phyloP scores from a whole-genome alignment of 345 rosid species.

The Turritis glabra region DNA sequence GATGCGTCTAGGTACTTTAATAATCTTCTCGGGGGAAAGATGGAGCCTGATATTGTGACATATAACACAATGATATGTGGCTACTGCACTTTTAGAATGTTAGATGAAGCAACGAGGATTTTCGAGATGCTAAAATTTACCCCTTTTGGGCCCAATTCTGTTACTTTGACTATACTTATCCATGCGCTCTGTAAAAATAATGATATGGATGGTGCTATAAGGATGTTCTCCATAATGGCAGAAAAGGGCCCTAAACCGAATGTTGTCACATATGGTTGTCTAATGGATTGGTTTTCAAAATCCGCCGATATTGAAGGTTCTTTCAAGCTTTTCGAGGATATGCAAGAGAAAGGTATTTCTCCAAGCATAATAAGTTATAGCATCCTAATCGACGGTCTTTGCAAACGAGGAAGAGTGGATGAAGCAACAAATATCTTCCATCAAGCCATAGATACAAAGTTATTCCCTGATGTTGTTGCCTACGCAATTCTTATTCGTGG shows the following conservation, averaged over 20 bases:
- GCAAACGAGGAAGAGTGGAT: constrained; percentile 47
- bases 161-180: constrained; percentile 54
- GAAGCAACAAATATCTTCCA: constrained; percentile 46
- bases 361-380: constrained; percentile 54
- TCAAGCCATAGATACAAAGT: constrained; percentile 37
- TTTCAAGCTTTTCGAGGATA: constrained; percentile 48
- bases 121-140: constrained; percentile 41
- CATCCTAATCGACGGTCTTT: constrained; percentile 54
- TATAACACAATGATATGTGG: constrained; percentile 58
- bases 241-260: constrained; percentile 47
- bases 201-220: constrained; percentile 45
- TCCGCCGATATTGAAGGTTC: constrained; percentile 42
- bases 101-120: constrained; percentile 45
- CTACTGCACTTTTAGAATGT: constrained; percentile 42
- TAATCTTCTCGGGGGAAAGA: constrained; percentile 37
- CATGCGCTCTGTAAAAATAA: constrained; percentile 52
- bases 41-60: constrained; percentile 51
- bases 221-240: constrained; percentile 45
- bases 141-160: constrained; percentile 39
- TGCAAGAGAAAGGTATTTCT: constrained; percentile 47
- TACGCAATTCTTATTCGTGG: constrained; percentile 51
- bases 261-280: constrained; percentile 50
- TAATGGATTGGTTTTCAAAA: constrained; percentile 51
- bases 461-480: constrained; percentile 56
- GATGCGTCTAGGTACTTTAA: constrained; percentile 37